Conservation (phyloP, 495 filamentous ascomycete species). For the Podospora appendiculata region DNA sequence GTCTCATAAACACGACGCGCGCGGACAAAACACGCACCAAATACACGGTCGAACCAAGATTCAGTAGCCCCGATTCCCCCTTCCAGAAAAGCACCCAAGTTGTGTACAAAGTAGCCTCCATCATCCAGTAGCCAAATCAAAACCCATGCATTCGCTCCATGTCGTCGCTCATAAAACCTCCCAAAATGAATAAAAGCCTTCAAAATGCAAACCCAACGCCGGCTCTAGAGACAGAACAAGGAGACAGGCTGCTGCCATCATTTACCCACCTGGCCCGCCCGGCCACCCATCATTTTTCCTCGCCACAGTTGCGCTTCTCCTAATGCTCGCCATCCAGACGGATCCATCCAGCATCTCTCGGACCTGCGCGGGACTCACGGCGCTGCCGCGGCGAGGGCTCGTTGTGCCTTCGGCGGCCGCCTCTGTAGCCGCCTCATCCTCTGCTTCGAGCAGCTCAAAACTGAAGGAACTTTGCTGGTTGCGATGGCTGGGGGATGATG, state of each 20-base stretch:
- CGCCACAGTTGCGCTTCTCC: constrained; percentile 71
- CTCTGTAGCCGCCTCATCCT: neutral
- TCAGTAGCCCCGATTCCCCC: neutral
- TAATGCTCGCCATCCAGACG: constrained; percentile 86
- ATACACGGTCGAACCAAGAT: neutral
- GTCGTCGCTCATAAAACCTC: constrained; percentile 2
- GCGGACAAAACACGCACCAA: neutral
- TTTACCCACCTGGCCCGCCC: neutral
- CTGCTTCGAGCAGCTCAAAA: constrained; percentile 34
- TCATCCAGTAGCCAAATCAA: neutral
- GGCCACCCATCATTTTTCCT: constrained; percentile 22
- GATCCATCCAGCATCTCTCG: constrained; percentile 77
- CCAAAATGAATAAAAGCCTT: neutral
- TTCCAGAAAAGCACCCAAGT: neutral
- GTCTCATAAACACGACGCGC: no score
- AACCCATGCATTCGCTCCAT: neutral
- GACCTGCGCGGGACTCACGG: constrained; percentile 69
- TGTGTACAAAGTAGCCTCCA: neutral
- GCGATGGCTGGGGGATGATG: constrained; percentile 18
- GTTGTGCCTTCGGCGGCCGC: constrained; percentile 1
- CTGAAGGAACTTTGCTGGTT: constrained; percentile 32
- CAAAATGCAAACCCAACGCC: neutral
- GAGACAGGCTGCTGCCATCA: no score
- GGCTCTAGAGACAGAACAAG: neutral
- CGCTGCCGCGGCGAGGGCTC: constrained; percentile 46